Evolutionary conservation across 768 basidiomycete genomes (phyloP).

Genomic region (Podaxis sp.): DNA sequence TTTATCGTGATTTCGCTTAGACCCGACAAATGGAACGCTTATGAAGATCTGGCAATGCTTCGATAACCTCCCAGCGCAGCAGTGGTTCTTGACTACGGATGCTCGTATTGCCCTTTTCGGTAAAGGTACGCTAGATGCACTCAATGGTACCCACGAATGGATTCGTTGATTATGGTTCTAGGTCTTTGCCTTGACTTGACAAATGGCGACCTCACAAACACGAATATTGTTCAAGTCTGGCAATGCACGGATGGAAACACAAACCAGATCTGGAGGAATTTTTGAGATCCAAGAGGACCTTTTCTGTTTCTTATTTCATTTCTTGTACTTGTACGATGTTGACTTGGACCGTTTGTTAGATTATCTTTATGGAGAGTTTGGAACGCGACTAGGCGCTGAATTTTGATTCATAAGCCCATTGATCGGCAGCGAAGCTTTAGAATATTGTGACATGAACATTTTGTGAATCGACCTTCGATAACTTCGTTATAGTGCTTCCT

Average conservation of each 20-base stretch:
- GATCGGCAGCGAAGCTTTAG: no score
- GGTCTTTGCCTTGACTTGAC: constrained; percentile 13
- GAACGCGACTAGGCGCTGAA: no score
- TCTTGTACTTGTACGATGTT: no score
- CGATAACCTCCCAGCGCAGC: constrained; percentile 19
- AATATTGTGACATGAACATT: no score
- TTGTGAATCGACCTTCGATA: no score
- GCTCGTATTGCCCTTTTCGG: constrained; percentile 11
- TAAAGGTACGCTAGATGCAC: background rate
- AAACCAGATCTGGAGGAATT: constrained; percentile 17
- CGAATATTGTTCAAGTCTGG: constrained; percentile 17
- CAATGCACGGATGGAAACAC: constrained; percentile 15
- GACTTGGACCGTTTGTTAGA: no score
- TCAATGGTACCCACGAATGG: background rate
- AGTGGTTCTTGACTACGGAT: constrained; percentile 17
- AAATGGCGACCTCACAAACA: constrained; percentile 14
- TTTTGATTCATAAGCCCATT: no score
- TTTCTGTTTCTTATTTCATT: no score
- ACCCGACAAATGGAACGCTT: constrained; percentile 14
- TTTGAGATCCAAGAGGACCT: background rate
- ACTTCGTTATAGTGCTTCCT: no score
- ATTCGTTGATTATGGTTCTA: background rate
- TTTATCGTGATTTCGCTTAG: background rate
- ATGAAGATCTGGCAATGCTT: constrained; percentile 25
- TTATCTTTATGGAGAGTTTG: no score